Base-by-base conservation (phyloP, 2,329 filamentous ascomycete genomes). In the Chaetomiaceae sp. region DNA sequence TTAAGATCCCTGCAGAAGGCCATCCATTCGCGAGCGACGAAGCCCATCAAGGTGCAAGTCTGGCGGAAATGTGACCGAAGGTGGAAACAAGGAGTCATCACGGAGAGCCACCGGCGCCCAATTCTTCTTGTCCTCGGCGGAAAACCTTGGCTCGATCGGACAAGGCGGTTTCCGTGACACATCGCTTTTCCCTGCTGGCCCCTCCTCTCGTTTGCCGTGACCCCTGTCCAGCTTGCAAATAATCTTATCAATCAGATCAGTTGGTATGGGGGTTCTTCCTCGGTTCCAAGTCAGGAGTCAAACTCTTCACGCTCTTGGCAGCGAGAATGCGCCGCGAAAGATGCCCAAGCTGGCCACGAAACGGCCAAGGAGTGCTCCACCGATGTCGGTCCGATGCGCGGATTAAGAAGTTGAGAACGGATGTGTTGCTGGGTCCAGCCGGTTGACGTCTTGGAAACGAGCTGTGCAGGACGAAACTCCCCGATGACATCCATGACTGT, bases 171-270 rank as follows among this genome's bases (percentile, higher is more conserved):
- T 47, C 15, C 36, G 20, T 48, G 25, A 48, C 46, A 31, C 36
- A 58, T 61, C 38, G 14, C 5, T 5, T 27, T 27, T 5, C 9
- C 9, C 25, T 27, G 25, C 9, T 27, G 25, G 3, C 23, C 22
- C 34, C 34, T 19, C 3, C 11, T 19, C 40, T 31, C 25, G 19
- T 27, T 27, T 29, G 19, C 15, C 11, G n/a, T 9, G 25, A 22
- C 34, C 43, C 42, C 37, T 53, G 43, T 37, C 22, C 31, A 15
- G 44, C 37, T 34, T 20, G 7, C 29, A 12, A n/a, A 42, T 47
- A 49, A 56, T 56, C 54, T 56, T 56, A 56, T 56, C 54, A 56
- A 57, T 57, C 55, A 47, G 54, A 56, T 56, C 49, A 56, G 11
- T 4, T 17, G 25, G n/a, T 12, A 45, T 40, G 49, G 49, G 39